Conservation (phyloP, 306 rosid species). For the Trifolium repens region DNA sequence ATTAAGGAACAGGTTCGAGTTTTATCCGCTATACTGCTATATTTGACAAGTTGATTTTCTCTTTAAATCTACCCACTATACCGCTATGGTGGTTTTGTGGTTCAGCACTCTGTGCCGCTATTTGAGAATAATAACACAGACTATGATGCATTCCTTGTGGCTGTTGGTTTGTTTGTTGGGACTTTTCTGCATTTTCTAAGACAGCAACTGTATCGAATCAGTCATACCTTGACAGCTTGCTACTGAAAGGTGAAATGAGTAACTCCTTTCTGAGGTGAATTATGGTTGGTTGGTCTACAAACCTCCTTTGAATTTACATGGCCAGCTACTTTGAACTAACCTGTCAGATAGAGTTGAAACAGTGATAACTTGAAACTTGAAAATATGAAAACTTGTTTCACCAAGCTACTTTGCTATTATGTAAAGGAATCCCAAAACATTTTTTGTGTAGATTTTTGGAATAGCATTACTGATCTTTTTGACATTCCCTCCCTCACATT, state of each 20-base stretch:
- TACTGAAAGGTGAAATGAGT: conserved; percentile 9
- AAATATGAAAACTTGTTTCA: too few relatives aligned
- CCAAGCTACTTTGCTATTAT: too few relatives aligned
- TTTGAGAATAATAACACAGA: background rate
- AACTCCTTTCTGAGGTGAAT: background rate
- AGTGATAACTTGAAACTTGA: too few relatives aligned
- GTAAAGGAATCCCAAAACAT: too few relatives aligned
- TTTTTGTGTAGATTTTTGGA: too few relatives aligned
- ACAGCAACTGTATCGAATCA: background rate
- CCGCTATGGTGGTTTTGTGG: too few relatives aligned
- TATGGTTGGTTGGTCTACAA: background rate
- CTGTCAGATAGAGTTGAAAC: too few relatives aligned
- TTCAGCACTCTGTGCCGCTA: too few relatives aligned
- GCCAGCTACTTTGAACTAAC: background rate
- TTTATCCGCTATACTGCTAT: background rate
- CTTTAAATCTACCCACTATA: too few relatives aligned
- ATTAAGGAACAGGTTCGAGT: background rate
- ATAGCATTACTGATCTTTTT: too few relatives aligned
- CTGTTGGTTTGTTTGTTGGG: background rate
- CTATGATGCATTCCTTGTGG: background rate
- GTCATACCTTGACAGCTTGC: background rate
- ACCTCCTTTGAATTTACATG: background rate
- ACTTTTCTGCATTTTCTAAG: background rate
- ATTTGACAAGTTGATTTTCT: too few relatives aligned
- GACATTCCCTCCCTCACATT: too few relatives aligned